Evolutionary conservation across 768 basidiomycete species (phyloP).

Genomic region (Amanita subjunquillea): DNA sequence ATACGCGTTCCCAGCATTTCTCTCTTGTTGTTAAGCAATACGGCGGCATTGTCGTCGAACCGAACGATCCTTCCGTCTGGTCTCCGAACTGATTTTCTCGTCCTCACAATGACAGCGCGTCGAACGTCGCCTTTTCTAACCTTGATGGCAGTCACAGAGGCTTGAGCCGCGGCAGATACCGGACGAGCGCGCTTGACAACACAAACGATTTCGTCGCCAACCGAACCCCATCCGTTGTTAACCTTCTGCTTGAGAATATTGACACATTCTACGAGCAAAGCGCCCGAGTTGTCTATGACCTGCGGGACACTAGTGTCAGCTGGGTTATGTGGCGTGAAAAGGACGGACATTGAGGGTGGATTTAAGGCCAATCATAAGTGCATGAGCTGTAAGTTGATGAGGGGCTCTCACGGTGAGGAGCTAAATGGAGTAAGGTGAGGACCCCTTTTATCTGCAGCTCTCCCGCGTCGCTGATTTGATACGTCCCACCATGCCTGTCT

Average conservation of each 20-base stretch:
- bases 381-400: not conserved
- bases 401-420: conserved; percentile 8
- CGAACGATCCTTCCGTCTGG: conserved; percentile 82
- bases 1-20: conserved; percentile 96
- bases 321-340: not conserved
- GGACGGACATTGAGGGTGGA: conserved; percentile 66
- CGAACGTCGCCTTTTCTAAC: conserved; percentile 90
- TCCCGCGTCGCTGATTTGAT: conserved; percentile 3
- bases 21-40: conserved; percentile 88
- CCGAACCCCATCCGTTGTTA: conserved; percentile 87
- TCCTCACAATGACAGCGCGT: conserved; percentile 92
- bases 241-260: conserved; percentile 95
- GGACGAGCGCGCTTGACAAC: conserved; percentile 90
- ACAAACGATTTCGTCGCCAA: conserved; percentile 94
- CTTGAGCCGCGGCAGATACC: conserved; percentile 51
- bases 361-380: conserved; percentile 88
- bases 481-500: conserved; percentile 40
- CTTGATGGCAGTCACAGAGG: conserved; percentile 75
- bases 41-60: conserved; percentile 96
- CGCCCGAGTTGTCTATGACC: conserved; percentile 98
- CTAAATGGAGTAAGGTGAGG: conserved; percentile 7
- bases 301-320: conserved; percentile 16
- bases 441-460: not conserved
- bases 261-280: conserved; percentile 89
- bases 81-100: conserved; percentile 74